Percentiles rank a stretch among this genome's conserved stretches.
Conservation (phyloP, 2,329 filamentous ascomycete genomes). For the Penicillium italicum region DNA sequence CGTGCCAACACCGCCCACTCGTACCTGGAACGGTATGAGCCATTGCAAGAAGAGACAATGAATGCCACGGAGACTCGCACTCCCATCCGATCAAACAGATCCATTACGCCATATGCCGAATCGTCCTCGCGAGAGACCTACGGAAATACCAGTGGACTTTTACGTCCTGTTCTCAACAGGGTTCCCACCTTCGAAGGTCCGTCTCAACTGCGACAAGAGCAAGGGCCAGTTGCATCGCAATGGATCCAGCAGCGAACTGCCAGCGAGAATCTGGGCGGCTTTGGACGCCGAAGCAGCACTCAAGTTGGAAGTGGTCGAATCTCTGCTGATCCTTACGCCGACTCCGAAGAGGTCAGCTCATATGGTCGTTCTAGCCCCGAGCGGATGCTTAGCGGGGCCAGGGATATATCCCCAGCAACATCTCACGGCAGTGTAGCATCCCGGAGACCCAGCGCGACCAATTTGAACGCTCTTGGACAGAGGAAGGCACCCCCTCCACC, state of each 20-base stretch:
- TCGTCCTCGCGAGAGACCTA: conserved; percentile 42
- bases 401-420: conserved; percentile 54
- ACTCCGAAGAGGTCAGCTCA: conserved; percentile 51
- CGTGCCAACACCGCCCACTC: conserved; percentile 64
- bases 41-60: conserved; percentile 54
- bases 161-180: conserved; percentile 50
- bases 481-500: conserved; percentile 62
- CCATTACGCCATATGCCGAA: conserved; percentile 31
- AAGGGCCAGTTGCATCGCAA: conserved; percentile 46
- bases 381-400: conserved; percentile 44
- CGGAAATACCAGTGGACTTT: conserved; percentile 27
- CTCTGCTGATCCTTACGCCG: conserved; percentile 47
- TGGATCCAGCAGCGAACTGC: conserved; percentile 49
- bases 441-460: conserved; percentile 51
- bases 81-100: conserved; percentile 49
- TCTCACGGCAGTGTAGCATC: conserved; percentile 51
- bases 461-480: conserved; percentile 29
- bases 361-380: conserved; percentile 49
- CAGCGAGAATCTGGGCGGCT: conserved; percentile 52
- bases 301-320: conserved; percentile 44
- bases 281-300: conserved; percentile 43
- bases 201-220: conserved; percentile 51
- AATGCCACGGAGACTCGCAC: conserved; percentile 50
- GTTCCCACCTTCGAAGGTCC: conserved; percentile 59
- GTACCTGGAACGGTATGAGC: conserved; percentile 57